A percentile compares a stretch with the other conserved stretches of the same genome.
Conservation (phyloP, 2,329 filamentous ascomycete genomes). For the Pseudocercospora pini-densiflorae region DNA sequence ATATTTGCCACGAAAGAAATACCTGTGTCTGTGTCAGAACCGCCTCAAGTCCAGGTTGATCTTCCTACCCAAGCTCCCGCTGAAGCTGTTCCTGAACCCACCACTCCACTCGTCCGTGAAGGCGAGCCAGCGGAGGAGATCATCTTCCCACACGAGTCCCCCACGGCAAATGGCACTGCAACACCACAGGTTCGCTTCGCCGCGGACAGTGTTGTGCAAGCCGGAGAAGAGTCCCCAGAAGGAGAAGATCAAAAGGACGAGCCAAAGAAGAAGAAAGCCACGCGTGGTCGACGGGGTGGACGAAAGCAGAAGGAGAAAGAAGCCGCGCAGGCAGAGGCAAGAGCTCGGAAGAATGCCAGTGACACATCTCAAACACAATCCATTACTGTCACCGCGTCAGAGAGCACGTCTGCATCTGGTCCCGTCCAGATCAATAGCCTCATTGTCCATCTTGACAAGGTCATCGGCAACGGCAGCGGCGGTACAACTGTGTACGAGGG, state of each 20-base stretch:
- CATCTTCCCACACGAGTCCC: conserved; percentile 37
- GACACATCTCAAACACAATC: conserved; percentile 39
- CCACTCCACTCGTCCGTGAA: conserved; percentile 32
- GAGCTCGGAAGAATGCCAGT: conserved; percentile 38
- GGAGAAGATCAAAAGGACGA: conserved; percentile 34
- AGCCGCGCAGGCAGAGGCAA: conserved; percentile 41
- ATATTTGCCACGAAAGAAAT: background rate
- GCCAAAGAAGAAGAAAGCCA: conserved; percentile 53
- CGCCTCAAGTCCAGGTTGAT: background rate
- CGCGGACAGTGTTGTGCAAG: conserved; percentile 15
- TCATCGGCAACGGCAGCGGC: conserved; percentile 81
- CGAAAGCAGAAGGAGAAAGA: conserved; percentile 50
- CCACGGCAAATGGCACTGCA: conserved; percentile 4
- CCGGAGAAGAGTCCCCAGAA: conserved; percentile 27
- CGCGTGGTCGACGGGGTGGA: conserved; percentile 54
- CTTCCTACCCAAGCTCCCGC: background rate
- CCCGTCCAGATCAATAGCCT: conserved; percentile 65
- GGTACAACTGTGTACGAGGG: conserved; percentile 96
- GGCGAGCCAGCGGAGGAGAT: conserved; percentile 42
- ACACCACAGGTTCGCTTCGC: conserved; percentile 26
- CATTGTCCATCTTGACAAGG: conserved; percentile 62
- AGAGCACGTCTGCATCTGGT: conserved; percentile 49
- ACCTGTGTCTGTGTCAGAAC: background rate
- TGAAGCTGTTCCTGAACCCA: background rate
- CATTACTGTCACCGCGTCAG: conserved; percentile 49